These are phyloP conservation scores for Kodamaea laetipori DNA, from an alignment of 805 yeast genomes.

Conservation along the genomic window DNA sequence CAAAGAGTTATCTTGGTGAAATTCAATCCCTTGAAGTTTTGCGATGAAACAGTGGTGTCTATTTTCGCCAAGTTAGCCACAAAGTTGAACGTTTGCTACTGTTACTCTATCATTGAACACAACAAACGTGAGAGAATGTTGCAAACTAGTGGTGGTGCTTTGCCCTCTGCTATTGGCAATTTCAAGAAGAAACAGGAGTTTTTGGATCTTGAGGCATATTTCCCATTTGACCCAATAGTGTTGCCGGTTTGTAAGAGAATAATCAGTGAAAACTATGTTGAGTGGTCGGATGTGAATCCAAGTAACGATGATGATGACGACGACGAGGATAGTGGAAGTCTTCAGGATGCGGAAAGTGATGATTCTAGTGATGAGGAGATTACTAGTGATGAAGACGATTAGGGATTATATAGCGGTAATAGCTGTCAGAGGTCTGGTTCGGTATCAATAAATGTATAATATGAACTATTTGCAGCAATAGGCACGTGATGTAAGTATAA, in stretches of 20 bases:
- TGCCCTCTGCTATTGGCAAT: conserved; percentile 38
- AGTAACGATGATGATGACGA: conserved; percentile 65
- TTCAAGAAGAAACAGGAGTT: conserved; percentile 75
- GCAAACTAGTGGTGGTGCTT: conserved; percentile 38
- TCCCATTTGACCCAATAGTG: conserved; percentile 92
- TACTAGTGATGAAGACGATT: conserved; percentile 26
- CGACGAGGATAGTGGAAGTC: conserved; percentile 34
- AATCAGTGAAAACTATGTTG: conserved; percentile 58
- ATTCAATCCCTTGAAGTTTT: conserved; percentile 90
- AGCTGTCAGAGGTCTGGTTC: not conserved
- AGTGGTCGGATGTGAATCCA: conserved; percentile 64
- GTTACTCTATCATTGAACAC: conserved; percentile 89
- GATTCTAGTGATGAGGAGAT: conserved; percentile 25
- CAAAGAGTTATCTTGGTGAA: conserved; percentile 82
- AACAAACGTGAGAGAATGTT: conserved; percentile 72
- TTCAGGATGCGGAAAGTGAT: conserved; percentile 28
- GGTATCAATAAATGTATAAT: not conserved
- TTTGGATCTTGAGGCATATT: conserved; percentile 88
- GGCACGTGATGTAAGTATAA: too few relatives aligned
- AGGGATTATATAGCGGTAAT: not conserved
- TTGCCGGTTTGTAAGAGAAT: conserved; percentile 60
- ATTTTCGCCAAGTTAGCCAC: conserved; percentile 94
- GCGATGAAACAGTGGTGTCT: conserved; percentile 89
- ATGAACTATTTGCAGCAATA: not conserved
- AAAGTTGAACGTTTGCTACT: conserved; percentile 85